A percentile compares a stretch with the other conserved stretches of the same genome.
Evolutionary conservation across 2,329 filamentous ascomycete genomes (phyloP).

Genomic region (Beauveria rudraprayagi): DNA sequence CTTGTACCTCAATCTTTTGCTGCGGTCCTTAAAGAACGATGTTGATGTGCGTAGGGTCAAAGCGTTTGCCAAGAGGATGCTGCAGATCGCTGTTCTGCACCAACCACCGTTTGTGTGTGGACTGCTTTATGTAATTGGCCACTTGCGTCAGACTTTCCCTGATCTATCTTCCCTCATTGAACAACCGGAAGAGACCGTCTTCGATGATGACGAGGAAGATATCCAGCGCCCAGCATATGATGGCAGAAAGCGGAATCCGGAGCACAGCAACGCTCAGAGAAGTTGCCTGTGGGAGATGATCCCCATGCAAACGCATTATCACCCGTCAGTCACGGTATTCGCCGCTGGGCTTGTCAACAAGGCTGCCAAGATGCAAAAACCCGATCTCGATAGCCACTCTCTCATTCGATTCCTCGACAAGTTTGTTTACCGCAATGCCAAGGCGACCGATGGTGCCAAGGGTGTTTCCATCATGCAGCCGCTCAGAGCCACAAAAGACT

Average conservation of each 20-base stretch:
- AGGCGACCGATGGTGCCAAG: slow-evolving; percentile 57
- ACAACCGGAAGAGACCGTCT: slow-evolving; percentile 63
- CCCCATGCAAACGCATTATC: slow-evolving; percentile 59
- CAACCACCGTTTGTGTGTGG: slow-evolving; percentile 90
- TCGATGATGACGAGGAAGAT: slow-evolving; percentile 57
- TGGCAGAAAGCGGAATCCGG: slow-evolving; percentile 82
- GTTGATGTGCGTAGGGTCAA: slow-evolving; percentile 87
- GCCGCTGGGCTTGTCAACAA: slow-evolving; percentile 63
- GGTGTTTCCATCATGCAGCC: slow-evolving; percentile 97
- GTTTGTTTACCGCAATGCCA: slow-evolving; percentile 95
- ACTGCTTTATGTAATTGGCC: slow-evolving; percentile 79
- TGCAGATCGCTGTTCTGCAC: slow-evolving; percentile 81
- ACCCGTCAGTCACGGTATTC: slow-evolving; percentile 84
- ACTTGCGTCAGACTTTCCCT: slow-evolving; percentile 72
- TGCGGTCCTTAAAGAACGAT: slow-evolving; percentile 80
- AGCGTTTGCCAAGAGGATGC: slow-evolving; percentile 87
- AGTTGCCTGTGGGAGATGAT: slow-evolving; percentile 86
- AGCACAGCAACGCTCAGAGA: slow-evolving; percentile 85
- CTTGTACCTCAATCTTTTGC: slow-evolving; percentile 87
- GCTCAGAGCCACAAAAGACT: slow-evolving; percentile 45
- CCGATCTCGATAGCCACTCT: slow-evolving; percentile 82
- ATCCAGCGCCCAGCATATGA: slow-evolving; percentile 54
- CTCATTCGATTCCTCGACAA: slow-evolving; percentile 94
- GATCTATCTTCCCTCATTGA: slow-evolving; percentile 71
- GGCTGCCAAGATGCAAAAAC: slow-evolving; percentile 71